Conservation (phyloP, 2,329 filamentous ascomycete species). For the Cercospora sp. region DNA sequence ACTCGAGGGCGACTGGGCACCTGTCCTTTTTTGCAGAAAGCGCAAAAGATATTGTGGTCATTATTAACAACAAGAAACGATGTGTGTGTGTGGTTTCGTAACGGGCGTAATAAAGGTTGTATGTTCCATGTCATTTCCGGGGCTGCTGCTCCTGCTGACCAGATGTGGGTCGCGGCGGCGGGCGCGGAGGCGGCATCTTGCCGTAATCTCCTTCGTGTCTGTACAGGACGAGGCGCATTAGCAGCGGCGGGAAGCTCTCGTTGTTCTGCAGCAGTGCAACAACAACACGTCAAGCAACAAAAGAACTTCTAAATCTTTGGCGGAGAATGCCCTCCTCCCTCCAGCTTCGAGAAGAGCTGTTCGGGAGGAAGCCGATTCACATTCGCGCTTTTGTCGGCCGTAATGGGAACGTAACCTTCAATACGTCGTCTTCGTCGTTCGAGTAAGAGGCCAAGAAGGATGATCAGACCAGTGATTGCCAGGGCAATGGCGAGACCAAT, state of each 20-base stretch:
- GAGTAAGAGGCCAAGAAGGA: constrained; percentile 71
- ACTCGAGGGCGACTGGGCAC: neutral
- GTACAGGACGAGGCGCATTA: neutral
- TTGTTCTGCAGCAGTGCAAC: neutral
- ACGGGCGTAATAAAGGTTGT: neutral
- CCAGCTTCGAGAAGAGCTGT: constrained; percentile 34
- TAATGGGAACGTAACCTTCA: constrained; percentile 76
- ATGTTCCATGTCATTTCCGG: neutral
- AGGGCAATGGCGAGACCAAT: constrained; percentile 79
- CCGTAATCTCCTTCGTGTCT: neutral
- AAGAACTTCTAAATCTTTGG: constrained; percentile 11
- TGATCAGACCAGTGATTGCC: constrained; percentile 73
- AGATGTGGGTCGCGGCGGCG: neutral
- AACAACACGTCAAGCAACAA: neutral
- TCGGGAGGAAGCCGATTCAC: constrained; percentile 54
- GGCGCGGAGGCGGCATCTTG: neutral
- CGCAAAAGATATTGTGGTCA: neutral
- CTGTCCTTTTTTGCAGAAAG: neutral
- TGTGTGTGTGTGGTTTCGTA: neutral
- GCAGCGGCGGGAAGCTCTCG: neutral
- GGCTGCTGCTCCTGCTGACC: neutral
- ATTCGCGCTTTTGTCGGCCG: constrained; percentile 48
- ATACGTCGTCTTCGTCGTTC: constrained; percentile 75
- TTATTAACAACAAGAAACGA: neutral
- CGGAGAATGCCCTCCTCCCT: constrained; percentile 19